These are phyloP conservation scores for Aspergillus alliaceus DNA, from an alignment of 2,329 filamentous ascomycete genomes.

Conservation along the genomic window DNA sequence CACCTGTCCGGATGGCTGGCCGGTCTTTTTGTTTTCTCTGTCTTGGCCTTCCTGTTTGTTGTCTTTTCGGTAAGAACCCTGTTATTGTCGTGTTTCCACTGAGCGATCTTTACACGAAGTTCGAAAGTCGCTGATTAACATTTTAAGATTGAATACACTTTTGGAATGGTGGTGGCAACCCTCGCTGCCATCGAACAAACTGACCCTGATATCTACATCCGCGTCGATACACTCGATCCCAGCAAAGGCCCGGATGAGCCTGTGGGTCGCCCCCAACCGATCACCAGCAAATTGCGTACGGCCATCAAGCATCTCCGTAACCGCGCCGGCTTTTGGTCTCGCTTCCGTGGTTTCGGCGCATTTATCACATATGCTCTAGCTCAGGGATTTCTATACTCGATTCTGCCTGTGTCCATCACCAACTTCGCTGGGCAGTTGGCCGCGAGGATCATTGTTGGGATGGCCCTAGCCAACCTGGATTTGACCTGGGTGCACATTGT, in stretches of 20 bases:
- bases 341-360: slow-evolving; percentile 66
- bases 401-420: slow-evolving; percentile 29
- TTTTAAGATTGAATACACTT: slow-evolving; percentile 54
- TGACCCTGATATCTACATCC: slow-evolving; percentile 52
- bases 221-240: slow-evolving; percentile 45
- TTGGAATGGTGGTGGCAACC: slow-evolving; percentile 59
- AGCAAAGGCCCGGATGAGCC: slow-evolving; percentile 42
- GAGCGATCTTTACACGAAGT: no score
- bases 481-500: slow-evolving; percentile 84
- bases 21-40: slow-evolving; percentile 30
- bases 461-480: slow-evolving; percentile 66
- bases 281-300: slow-evolving; percentile 60
- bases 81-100: not conserved
- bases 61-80: slow-evolving; percentile 29
- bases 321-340: slow-evolving; percentile 63
- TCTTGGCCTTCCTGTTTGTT: slow-evolving; percentile 22
- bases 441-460: slow-evolving; percentile 56
- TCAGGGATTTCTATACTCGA: slow-evolving; percentile 46
- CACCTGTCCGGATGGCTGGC: slow-evolving; percentile 27
- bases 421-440: slow-evolving; percentile 49
- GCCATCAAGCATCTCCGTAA: slow-evolving; percentile 62
- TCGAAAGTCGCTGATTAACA: not conserved
- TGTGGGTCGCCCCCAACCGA: slow-evolving; percentile 53
- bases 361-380: slow-evolving; percentile 50
- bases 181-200: slow-evolving; percentile 65